Evolutionary conservation across 2,329 filamentous ascomycete species (phyloP), one percentile per base, ranked within the genome.

Genomic region (Fusarium annulatum): DNA sequence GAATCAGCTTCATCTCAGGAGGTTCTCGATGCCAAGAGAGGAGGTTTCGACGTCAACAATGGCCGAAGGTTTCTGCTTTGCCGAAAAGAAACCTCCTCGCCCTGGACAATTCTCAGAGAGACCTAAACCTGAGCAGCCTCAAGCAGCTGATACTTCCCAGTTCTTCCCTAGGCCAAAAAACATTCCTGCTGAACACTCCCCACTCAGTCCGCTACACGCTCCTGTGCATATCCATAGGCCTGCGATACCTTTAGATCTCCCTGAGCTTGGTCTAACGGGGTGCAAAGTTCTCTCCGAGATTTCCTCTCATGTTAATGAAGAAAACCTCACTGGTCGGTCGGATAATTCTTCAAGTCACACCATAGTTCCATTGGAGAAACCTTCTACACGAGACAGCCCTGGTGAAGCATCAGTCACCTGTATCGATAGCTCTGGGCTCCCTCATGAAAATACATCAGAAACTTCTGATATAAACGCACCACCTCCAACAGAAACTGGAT

Each of bases 1-100:
- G 7, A 55, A 30, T 26, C 67, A 62, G 14, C 28, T 55, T n/a
- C 43, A 21, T 36, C 28, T 61, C 19, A 74, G 65, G 26, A 65
- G 57, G 23, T 75, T 75, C 46, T 69, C 65, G n/a, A 21, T 67
- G 8, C 41, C 53, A 10, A 61, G 53, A 43, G 73, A 76, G 9
- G 73, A 77, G 7, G 45, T 79, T n/a, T 77, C 75, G 3, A 71
- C 76, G 43, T 51, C 62, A 21, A 64, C 43, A 14, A 74, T 79
- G n/a, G 63, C 74, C 19, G 64, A 74, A 39, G 76, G 73, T 5
- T 79, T 79, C 63, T 71, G 48, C 16, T 79, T 70, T 64, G 48
- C 68, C 30, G 60, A 63, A 19, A 75, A 70, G 42, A 52, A 72
- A 38, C 71, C 74, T 36, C 67, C 57, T 53, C 75, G 70, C 9